phyloP scores from a whole-genome alignment of 768 basidiomycete genomes.

The Tricholoma terreum region DNA sequence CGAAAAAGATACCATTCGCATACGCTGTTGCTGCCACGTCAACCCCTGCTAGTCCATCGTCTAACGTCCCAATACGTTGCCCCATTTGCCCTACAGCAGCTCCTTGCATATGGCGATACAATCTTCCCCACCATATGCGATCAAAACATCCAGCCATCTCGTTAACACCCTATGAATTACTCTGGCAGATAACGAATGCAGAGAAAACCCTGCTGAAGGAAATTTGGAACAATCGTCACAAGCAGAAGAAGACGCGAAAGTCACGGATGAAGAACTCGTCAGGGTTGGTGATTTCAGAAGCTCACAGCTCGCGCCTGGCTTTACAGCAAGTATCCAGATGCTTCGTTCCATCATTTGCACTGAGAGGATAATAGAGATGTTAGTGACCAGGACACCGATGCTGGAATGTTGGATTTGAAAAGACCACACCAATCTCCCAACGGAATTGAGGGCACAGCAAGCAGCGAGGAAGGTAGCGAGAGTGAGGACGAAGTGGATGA shows the following conservation, averaged over 20 bases:
- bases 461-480: too few relatives aligned
- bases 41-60: slow-evolving; percentile 14
- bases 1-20: slow-evolving; percentile 11
- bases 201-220: not conserved
- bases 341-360: not conserved
- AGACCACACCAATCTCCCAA: too few relatives aligned
- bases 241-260: not conserved
- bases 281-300: not conserved
- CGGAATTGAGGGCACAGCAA: too few relatives aligned
- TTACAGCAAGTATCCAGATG: not conserved
- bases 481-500: too few relatives aligned
- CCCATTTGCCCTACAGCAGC: slow-evolving; percentile 11
- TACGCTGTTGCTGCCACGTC: slow-evolving; percentile 18
- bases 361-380: not conserved
- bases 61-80: slow-evolving; percentile 25
- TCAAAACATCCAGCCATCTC: not conserved
- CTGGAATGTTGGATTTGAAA: too few relatives aligned
- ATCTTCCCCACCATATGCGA: not conserved
- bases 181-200: not conserved
- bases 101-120: slow-evolving; percentile 16
- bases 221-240: not conserved
- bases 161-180: not conserved
- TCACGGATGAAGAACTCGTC: not conserved
- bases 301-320: not conserved
- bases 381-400: not conserved